phyloP scores from a whole-genome alignment of 352 stramenopile genomes.

The Phytophthora boehmeriae region DNA sequence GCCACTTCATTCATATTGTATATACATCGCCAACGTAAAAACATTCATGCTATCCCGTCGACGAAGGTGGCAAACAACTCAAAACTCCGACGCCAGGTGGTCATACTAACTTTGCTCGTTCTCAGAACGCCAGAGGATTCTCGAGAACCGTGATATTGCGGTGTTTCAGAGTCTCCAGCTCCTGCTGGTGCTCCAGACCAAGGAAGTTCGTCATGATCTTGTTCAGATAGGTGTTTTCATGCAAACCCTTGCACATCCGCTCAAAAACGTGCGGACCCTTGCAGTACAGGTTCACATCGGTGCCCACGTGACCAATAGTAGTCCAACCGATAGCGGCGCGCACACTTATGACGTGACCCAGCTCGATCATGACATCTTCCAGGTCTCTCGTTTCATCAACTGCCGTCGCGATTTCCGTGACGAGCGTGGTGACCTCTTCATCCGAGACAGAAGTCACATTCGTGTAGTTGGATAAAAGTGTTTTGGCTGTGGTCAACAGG shows the following conservation, averaged over 20 bases:
- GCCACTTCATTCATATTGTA: too few species aligned
- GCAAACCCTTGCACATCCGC: conserved; percentile 66
- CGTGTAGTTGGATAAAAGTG: conserved; percentile 57
- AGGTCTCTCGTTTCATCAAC: conserved; percentile 52
- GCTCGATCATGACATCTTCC: conserved; percentile 52
- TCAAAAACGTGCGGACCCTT: conserved; percentile 61
- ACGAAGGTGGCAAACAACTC: too few species aligned
- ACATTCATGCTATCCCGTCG: too few species aligned
- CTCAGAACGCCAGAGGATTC: conserved; percentile 27
- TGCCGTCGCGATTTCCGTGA: conserved; percentile 44
- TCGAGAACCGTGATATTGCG: conserved; percentile 46
- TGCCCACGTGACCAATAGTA: conserved; percentile 68
- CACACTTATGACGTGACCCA: conserved; percentile 59
- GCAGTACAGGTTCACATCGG: conserved; percentile 79
- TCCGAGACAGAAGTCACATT: conserved; percentile 53
- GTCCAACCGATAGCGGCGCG: conserved; percentile 62
- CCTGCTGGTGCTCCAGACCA: conserved; percentile 58
- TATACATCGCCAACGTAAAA: too few species aligned
- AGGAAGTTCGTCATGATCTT: conserved; percentile 79
- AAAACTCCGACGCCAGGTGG: too few species aligned
- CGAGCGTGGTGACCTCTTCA: conserved; percentile 29
- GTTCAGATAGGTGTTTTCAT: conserved; percentile 78
- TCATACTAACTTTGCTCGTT: neutral
- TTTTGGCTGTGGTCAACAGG: conserved; percentile 42
- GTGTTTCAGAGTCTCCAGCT: conserved; percentile 64